Evolutionary conservation across 768 basidiomycete genomes (phyloP).

Genomic region (Russula foetens): DNA sequence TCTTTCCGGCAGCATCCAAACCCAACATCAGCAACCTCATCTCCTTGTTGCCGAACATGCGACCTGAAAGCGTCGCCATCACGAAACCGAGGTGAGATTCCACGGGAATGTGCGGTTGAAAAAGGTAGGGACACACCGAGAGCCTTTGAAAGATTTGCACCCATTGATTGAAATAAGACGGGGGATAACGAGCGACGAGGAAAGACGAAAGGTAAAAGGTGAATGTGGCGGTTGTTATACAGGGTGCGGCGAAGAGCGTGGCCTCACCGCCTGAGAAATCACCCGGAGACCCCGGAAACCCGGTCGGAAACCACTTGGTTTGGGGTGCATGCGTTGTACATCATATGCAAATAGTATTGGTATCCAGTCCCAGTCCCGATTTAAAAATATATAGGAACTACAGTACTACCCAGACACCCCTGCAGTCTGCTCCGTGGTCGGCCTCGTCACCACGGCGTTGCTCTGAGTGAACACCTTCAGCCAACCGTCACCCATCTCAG

Average conservation of each 20-base stretch:
- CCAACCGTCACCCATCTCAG: slow-evolving; percentile 89
- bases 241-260: not conserved
- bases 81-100: slow-evolving; percentile 1
- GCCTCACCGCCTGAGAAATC: not conserved
- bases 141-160: slow-evolving; percentile 81
- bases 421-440: not conserved
- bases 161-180: slow-evolving; percentile 47
- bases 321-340: too few species aligned
- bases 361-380: not conserved
- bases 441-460: slow-evolving; percentile 22
- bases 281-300: not conserved
- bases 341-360: too few species aligned
- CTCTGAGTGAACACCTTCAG: slow-evolving; percentile 76
- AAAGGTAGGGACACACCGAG: slow-evolving; percentile 41
- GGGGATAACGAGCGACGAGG: slow-evolving; percentile 57
- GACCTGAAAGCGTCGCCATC: slow-evolving; percentile 43
- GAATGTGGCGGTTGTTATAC: not conserved
- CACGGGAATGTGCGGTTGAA: not conserved
- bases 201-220: slow-evolving; percentile 20
- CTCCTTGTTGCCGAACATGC: slow-evolving; percentile 98
- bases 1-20: slow-evolving; percentile 96
- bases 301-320: too few species aligned
- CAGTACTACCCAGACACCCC: not conserved
- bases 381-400: not conserved
- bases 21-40: slow-evolving; percentile 97